Evolutionary conservation across 768 basidiomycete genomes (phyloP), one percentile per base, ranked within the genome.

Genomic region (Suillus variegatus): DNA sequence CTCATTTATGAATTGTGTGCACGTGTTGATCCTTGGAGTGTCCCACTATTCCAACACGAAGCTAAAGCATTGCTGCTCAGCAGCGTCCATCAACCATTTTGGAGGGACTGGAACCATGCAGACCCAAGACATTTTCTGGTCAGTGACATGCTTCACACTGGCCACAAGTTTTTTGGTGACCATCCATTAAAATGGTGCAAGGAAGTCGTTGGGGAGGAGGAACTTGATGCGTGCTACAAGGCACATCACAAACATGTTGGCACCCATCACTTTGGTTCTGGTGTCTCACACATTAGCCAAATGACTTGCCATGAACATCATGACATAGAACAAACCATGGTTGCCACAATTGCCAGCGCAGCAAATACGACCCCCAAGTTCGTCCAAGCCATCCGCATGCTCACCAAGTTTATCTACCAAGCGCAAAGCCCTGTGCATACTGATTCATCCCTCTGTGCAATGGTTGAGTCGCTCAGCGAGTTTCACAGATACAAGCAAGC

Each of bases 241-340:
- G 63, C 78, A 5, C 46, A 47, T 22, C 46, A 47, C 40, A 72
- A 82, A 18, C 79, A 80, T 25, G 73, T 73, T 8, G 72, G 72
- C 56, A 71, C 72, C 64, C 70, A 75, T 51, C 79, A 80, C 43
- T 82, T 81, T 64, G 67, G 70, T 8, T 73, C 76, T 32, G 82
- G 82, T 0, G 74, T 82, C 18, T 79, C 79, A 13, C 66, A 69
- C 14, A 61, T 82, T 35, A 81, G 79, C 58, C 81, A 82, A 65
- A 76, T 79, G 8, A 81, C 81, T n/a, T 80, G 80, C 2, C 64
- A 73, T 7, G 80, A 81, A 46, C 78, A 81, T 61, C 65, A 75
- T 1, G 74, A 82, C 36, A 70, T 82, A 6, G 72, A 82, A 67
- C 66, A 72, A 2, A 74, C 76, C 55, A 65, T 82, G 5, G 57